Evolutionary conservation across 2,329 filamentous ascomycete genomes (phyloP).

Genomic region (Coccinonectria pachysandricola): DNA sequence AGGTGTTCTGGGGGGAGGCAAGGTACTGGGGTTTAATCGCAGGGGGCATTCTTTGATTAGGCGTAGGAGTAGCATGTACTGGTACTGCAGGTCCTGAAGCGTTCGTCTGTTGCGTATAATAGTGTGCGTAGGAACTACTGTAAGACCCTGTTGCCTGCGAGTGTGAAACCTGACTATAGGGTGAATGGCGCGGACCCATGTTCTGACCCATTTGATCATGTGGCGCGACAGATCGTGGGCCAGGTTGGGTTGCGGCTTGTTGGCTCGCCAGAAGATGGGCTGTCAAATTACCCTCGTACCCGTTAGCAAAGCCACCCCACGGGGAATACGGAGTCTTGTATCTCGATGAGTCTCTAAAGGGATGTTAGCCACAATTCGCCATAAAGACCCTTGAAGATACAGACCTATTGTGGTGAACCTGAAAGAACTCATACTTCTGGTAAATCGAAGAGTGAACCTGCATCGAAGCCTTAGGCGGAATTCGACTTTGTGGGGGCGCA

Average conservation of each 20-base stretch:
- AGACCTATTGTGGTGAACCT: slow-evolving; percentile 49
- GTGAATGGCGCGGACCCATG: too few relatives aligned
- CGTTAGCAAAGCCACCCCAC: slow-evolving; percentile 49
- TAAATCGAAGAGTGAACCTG: slow-evolving; percentile 32
- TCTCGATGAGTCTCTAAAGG: slow-evolving; percentile 38
- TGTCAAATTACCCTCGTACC: slow-evolving; percentile 43
- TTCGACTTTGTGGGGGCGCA: slow-evolving; percentile 3
- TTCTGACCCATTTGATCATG: too few relatives aligned
- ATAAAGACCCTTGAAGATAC: slow-evolving; percentile 4
- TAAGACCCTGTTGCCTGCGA: too few relatives aligned
- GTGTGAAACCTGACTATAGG: too few relatives aligned
- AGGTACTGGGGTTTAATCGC: slow-evolving; percentile 14
- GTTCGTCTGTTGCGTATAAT: too few relatives aligned
- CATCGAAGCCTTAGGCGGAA: slow-evolving; percentile 22
- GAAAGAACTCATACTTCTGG: slow-evolving; percentile 48
- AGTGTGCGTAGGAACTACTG: too few relatives aligned
- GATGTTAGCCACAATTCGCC: slow-evolving; percentile 8
- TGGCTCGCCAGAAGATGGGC: slow-evolving; percentile 32
- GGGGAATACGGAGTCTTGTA: slow-evolving; percentile 51
- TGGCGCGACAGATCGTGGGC: too few relatives aligned
- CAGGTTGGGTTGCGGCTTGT: slow-evolving; percentile 16
- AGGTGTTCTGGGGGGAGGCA: slow-evolving; percentile 3
- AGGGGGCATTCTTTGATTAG: slow-evolving; percentile 5
- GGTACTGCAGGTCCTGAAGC: too few relatives aligned
- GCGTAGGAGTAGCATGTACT: too few relatives aligned